Percentiles rank a stretch among this genome's conserved stretches.
Evolutionary conservation across 176 grass and related monocot genomes (phyloP).

Genomic region (Urochloa ruziziensis): DNA sequence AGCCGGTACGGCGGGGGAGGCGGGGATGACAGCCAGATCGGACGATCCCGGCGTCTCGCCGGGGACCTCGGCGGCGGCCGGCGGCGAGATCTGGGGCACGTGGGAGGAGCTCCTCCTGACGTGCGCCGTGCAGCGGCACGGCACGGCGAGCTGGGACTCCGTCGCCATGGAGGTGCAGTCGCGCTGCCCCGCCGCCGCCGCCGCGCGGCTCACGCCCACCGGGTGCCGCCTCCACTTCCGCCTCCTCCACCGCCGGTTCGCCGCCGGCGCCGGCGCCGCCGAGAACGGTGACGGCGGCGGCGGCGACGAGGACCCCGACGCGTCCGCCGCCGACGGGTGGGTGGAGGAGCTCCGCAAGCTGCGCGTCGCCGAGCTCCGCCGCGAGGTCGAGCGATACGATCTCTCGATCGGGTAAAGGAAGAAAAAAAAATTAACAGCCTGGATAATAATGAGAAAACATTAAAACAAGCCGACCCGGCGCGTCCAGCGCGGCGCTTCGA

Average conservation of each 20-base stretch:
- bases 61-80: conserved; percentile 13
- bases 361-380: conserved; percentile 80
- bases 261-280: not conserved
- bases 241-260: conserved; percentile 67
- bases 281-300: not conserved
- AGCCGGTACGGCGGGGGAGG: not conserved
- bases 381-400: conserved; percentile 82
- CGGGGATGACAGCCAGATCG: conserved; percentile 59
- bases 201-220: conserved; percentile 32
- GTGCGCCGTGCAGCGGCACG: conserved; percentile 68
- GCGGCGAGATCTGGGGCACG: conserved; percentile 85
- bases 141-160: conserved; percentile 65
- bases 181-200: conserved; percentile 34
- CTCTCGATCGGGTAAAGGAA: conserved; percentile 76
- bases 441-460: not conserved
- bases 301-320: conserved; percentile 20
- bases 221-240: conserved; percentile 52
- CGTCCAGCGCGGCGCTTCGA: not conserved
- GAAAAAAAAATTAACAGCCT: not conserved
- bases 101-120: conserved; percentile 84
- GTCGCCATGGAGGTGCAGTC: conserved; percentile 74
- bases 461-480: conserved; percentile 26
- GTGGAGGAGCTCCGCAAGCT: conserved; percentile 78
- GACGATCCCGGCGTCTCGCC: conserved; percentile 49
- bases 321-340: conserved; percentile 31